These are phyloP conservation scores for Lasiosphaeria hispida DNA, from an alignment of 495 filamentous ascomycete species.

Conservation along the genomic window DNA sequence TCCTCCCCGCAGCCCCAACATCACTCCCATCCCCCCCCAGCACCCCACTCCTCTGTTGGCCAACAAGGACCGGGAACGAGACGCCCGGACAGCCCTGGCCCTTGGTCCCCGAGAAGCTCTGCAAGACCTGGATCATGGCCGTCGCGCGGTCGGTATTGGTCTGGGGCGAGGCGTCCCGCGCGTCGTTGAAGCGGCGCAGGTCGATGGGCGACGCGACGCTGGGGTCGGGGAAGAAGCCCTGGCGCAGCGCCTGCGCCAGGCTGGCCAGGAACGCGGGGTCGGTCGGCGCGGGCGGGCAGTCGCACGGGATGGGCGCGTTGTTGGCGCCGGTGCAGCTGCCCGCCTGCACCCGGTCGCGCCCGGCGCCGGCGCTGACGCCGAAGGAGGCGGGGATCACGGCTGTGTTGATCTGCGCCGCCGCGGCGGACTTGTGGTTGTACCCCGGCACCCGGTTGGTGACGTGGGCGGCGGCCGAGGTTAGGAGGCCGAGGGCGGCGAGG, in stretches of 20 bases:
- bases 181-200: constrained; percentile 26
- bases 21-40: not conserved
- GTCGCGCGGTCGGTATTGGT: constrained; percentile 21
- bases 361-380: constrained; percentile 17
- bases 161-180: constrained; percentile 7
- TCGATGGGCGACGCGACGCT: constrained; percentile 21
- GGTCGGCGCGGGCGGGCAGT: constrained; percentile 22
- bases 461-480: constrained; percentile 5
- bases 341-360: constrained; percentile 1
- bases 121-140: constrained; percentile 29
- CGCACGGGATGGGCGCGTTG: constrained; percentile 24
- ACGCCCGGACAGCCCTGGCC: constrained; percentile 26
- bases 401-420: constrained; percentile 15
- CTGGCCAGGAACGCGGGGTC: constrained; percentile 23
- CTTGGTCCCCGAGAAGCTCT: constrained; percentile 25
- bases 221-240: constrained; percentile 29
- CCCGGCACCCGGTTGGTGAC: constrained; percentile 1
- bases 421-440: no score
- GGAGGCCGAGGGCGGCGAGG: constrained; percentile 12
- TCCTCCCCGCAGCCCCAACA: no score
- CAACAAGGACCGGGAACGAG: constrained; percentile 17
- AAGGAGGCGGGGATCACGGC: constrained; percentile 16
- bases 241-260: constrained; percentile 17
- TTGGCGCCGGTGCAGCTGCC: constrained; percentile 18
- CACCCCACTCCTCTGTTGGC: constrained; percentile 20